Percentiles rank a stretch among this genome's conserved stretches.
Conservation (phyloP, 805 yeast species). For the Candida awuae region DNA sequence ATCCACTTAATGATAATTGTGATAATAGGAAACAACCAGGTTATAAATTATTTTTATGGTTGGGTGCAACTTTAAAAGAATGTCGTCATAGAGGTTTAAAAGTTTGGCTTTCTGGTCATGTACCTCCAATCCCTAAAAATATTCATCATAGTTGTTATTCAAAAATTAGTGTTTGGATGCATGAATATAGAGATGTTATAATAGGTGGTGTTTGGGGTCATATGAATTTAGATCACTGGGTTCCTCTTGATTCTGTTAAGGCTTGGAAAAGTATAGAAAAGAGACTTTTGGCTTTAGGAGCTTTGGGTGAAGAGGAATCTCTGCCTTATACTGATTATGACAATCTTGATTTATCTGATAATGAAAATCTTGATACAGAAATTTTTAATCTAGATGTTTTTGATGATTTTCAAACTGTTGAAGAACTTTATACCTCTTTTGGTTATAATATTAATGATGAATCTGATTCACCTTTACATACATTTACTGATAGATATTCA, state of each 20-base stretch:
- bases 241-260: slow-evolving; percentile 63
- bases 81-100: slow-evolving; percentile 66
- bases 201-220: slow-evolving; percentile 83
- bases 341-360: slow-evolving; percentile 15
- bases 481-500: slow-evolving; percentile 34
- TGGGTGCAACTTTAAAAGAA: slow-evolving; percentile 66
- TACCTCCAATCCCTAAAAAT: slow-evolving; percentile 78
- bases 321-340: slow-evolving; percentile 15
- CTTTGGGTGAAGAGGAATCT: slow-evolving; percentile 17
- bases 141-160: slow-evolving; percentile 65
- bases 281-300: slow-evolving; percentile 18
- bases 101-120: slow-evolving; percentile 85
- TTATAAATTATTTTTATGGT: slow-evolving; percentile 66
- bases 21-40: slow-evolving; percentile 71
- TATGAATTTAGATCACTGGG: slow-evolving; percentile 83
- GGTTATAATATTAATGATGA: slow-evolving; percentile 20
- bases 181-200: slow-evolving; percentile 77
- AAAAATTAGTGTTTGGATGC: slow-evolving; percentile 71
- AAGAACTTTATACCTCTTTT: slow-evolving; percentile 7
- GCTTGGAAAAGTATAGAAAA: slow-evolving; percentile 48
- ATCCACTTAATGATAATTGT: slow-evolving; percentile 79
- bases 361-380: slow-evolving; percentile 18
- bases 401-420: slow-evolving; percentile 11
- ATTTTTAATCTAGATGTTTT: slow-evolving; percentile 17
- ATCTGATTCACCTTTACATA: slow-evolving; percentile 9